Evolutionary conservation across 2,329 filamentous ascomycete species (phyloP).

Genomic region (Thielaviopsis punctulata): DNA sequence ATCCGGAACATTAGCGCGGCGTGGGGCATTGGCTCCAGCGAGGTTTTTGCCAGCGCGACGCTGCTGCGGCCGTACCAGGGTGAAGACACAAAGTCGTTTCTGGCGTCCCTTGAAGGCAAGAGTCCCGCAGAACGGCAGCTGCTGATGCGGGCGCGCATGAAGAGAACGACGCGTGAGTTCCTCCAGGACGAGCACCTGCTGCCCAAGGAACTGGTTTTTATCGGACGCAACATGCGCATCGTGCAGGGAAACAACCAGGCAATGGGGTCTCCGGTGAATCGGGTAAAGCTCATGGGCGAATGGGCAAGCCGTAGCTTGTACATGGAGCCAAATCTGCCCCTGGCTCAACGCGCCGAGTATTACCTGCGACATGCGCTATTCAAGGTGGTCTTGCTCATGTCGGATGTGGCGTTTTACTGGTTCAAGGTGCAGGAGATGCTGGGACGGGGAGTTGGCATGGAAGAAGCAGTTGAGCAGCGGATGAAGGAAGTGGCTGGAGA

Average conservation of each 20-base stretch:
- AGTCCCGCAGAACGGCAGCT: conserved; percentile 59
- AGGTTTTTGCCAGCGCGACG: conserved; percentile 82
- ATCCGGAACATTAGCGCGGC: conserved; percentile 52
- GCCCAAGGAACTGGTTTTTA: conserved; percentile 82
- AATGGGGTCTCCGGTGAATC: conserved; percentile 74
- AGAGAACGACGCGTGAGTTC: conserved; percentile 48
- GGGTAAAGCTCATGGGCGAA: conserved; percentile 80
- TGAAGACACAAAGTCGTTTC: conserved; percentile 53
- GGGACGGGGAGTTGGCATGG: conserved; percentile 68
- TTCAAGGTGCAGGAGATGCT: conserved; percentile 62
- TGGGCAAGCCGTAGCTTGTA: conserved; percentile 81
- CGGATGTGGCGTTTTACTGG: conserved; percentile 71
- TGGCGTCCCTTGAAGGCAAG: conserved; percentile 40
- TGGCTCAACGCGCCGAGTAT: conserved; percentile 46
- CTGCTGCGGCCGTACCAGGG: conserved; percentile 83
- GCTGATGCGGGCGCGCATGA: conserved; percentile 76
- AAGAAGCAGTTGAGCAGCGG: conserved; percentile 76
- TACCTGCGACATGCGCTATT: conserved; percentile 71
- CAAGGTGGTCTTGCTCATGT: conserved; percentile 53
- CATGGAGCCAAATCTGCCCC: conserved; percentile 49
- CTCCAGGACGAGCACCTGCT: conserved; percentile 74
- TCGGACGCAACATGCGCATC: conserved; percentile 80
- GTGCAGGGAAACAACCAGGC: conserved; percentile 89
- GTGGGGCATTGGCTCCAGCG: conserved; percentile 73
- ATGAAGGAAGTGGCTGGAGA: conserved; percentile 82